Evolutionary conservation across 2,329 filamentous ascomycete species (phyloP).

Genomic region (Fusarium verrucosum): DNA sequence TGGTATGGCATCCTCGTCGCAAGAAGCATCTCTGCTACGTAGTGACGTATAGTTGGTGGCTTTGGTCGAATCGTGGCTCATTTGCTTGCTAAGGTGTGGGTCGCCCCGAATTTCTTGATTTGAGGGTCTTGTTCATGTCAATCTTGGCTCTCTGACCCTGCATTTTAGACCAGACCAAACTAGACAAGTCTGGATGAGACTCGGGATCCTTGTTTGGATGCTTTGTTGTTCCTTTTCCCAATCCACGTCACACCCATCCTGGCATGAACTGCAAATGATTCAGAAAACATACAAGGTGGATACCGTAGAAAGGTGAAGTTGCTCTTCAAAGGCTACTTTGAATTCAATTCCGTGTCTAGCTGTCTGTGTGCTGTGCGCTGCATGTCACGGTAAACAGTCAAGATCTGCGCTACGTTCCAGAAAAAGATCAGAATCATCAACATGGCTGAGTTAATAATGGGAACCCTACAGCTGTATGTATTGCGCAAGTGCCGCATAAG

Average conservation of each 20-base stretch:
- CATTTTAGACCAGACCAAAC: conserved; percentile 10
- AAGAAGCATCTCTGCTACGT: conserved; percentile 25
- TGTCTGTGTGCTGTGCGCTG: conserved; percentile 3
- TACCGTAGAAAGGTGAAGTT: not conserved
- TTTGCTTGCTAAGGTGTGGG: conserved; percentile 28
- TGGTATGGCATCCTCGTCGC: conserved; percentile 26
- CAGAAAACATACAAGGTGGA: not conserved
- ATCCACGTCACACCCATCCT: conserved; percentile 35
- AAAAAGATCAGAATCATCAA: conserved; percentile 8
- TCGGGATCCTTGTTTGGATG: conserved; percentile 22
- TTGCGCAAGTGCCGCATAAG: conserved; percentile 37
- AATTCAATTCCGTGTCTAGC: not conserved
- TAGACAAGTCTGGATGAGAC: not conserved
- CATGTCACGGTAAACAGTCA: conserved; percentile 20
- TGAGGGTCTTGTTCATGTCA: conserved; percentile 10
- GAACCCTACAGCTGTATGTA: conserved; percentile 22
- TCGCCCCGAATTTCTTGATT: conserved; percentile 38
- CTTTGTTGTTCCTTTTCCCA: conserved; percentile 10
- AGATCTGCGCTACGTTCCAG: conserved; percentile 17
- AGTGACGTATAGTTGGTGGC: conserved; percentile 41
- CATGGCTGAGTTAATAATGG: conserved; percentile 32
- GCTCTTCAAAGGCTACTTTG: not conserved
- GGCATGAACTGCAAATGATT: conserved; percentile 23
- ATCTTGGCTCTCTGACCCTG: conserved; percentile 14
- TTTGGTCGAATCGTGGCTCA: conserved; percentile 41